Conservation (phyloP, 768 basidiomycete species). For the Kondoa malvinella region DNA sequence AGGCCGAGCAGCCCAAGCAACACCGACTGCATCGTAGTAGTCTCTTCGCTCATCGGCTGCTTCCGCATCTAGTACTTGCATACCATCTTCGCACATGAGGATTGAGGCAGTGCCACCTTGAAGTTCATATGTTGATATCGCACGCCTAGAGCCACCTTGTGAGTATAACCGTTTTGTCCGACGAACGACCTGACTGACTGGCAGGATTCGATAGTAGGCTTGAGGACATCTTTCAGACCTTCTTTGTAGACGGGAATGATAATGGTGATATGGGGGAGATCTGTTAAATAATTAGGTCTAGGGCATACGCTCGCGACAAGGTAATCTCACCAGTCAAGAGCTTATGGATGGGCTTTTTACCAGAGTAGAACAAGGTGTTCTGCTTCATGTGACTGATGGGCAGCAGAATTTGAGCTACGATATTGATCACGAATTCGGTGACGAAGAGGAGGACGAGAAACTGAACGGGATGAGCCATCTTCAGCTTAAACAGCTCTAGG, state of each 20-base stretch:
- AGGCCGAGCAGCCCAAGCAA: constrained; percentile 69
- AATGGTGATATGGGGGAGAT: constrained; percentile 11
- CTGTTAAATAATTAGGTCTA: too few species aligned
- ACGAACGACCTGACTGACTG: constrained; percentile 12
- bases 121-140: constrained; percentile 43
- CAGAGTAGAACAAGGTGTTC: constrained; percentile 14
- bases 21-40: constrained; percentile 53
- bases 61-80: constrained; percentile 48
- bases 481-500: too few species aligned
- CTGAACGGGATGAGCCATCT: not conserved
- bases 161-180: not conserved
- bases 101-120: constrained; percentile 68
- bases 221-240: constrained; percentile 24
- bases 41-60: constrained; percentile 50
- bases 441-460: constrained; percentile 12
- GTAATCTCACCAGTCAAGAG: not conserved
- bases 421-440: not conserved
- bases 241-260: constrained; percentile 28
- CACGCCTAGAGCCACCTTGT: not conserved
- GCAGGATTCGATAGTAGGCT: constrained; percentile 24
- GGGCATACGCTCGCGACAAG: too few species aligned
- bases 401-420: constrained; percentile 4
- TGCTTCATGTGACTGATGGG: constrained; percentile 5
- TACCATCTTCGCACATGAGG: constrained; percentile 63
- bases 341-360: not conserved